These are phyloP conservation scores for Physcomitrellopsis africana DNA, from an alignment of 225 moss, liverwort and hornwort species.

Conservation along the genomic window DNA sequence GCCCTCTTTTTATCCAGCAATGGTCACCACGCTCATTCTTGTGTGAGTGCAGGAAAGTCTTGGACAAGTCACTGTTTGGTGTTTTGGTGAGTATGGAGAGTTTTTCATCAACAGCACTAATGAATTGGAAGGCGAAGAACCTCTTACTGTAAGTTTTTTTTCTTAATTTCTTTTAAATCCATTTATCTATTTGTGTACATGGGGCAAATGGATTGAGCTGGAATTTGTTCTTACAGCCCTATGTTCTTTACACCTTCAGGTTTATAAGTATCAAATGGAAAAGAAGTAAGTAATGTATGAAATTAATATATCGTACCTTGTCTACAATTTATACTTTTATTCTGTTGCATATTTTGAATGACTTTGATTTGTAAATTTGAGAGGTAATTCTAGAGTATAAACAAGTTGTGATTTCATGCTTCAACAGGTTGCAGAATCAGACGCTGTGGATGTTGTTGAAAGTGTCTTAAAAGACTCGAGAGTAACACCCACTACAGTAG, in stretches of 20 bases:
- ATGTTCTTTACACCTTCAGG: slow-evolving; percentile 14
- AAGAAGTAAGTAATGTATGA: neutral
- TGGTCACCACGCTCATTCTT: slow-evolving; percentile 25
- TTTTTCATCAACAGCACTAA: slow-evolving; percentile 51
- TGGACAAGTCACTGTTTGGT: slow-evolving; percentile 70
- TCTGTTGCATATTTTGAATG: neutral
- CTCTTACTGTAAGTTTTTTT: slow-evolving; percentile 48
- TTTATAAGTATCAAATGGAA: slow-evolving; percentile 11
- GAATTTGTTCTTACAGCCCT: slow-evolving; percentile 24
- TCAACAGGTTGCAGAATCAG: slow-evolving; percentile 87
- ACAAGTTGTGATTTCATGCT: slow-evolving; percentile 22
- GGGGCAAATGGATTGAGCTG: neutral
- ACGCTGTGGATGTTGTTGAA: slow-evolving; percentile 91
- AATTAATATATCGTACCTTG: neutral
- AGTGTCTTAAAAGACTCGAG: slow-evolving; percentile 74
- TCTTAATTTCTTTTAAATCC: neutral
- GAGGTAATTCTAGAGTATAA: slow-evolving; percentile 1
- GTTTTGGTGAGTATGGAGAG: slow-evolving; percentile 72
- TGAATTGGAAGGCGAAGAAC: slow-evolving; percentile 57
- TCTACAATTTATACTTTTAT: slow-evolving; percentile 3
- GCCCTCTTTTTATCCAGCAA: slow-evolving; percentile 2
- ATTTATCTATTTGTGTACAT: slow-evolving; percentile 7
- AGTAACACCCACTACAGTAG: slow-evolving; percentile 66
- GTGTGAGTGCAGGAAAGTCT: slow-evolving; percentile 57
- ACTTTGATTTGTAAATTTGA: neutral